Conservation (phyloP, 306 rosid genomes). For the Hippophae rhamnoides region DNA sequence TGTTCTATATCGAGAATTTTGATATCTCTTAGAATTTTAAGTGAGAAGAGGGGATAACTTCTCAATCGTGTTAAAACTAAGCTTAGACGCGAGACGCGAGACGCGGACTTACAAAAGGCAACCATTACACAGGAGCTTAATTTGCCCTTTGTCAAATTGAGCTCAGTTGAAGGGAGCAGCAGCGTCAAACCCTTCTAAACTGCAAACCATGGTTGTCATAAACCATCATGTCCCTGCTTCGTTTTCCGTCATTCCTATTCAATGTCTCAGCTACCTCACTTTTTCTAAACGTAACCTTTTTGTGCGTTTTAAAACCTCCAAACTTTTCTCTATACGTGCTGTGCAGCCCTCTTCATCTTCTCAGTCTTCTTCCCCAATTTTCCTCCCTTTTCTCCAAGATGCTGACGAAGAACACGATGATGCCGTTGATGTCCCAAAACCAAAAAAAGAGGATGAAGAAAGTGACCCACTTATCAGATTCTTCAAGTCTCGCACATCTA, state of each 20-base stretch:
- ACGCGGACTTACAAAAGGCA: too few species aligned
- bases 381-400: slow-evolving; percentile 39
- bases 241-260: slow-evolving; percentile 15
- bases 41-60: too few species aligned
- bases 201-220: slow-evolving; percentile 27
- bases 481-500: slow-evolving; percentile 42
- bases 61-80: too few species aligned
- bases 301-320: slow-evolving; percentile 20
- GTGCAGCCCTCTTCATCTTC: slow-evolving; percentile 19
- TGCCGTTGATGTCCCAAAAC: slow-evolving; percentile 16
- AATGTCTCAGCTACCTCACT: background rate
- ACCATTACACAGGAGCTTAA: too few species aligned
- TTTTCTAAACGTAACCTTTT: slow-evolving; percentile 18
- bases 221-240: slow-evolving; percentile 21
- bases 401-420: background rate
- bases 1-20: too few species aligned
- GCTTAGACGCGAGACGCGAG: too few species aligned
- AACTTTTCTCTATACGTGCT: slow-evolving; percentile 25
- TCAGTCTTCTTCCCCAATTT: slow-evolving; percentile 33
- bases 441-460: slow-evolving; percentile 15
- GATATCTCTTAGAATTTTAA: too few species aligned
- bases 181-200: too few species aligned
- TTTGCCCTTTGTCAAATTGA: too few species aligned
- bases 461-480: slow-evolving; percentile 42
- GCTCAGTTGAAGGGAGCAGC: too few species aligned